Conservation (phyloP, 164 flowering plant genomes). For the Vitis rotundifolia region DNA sequence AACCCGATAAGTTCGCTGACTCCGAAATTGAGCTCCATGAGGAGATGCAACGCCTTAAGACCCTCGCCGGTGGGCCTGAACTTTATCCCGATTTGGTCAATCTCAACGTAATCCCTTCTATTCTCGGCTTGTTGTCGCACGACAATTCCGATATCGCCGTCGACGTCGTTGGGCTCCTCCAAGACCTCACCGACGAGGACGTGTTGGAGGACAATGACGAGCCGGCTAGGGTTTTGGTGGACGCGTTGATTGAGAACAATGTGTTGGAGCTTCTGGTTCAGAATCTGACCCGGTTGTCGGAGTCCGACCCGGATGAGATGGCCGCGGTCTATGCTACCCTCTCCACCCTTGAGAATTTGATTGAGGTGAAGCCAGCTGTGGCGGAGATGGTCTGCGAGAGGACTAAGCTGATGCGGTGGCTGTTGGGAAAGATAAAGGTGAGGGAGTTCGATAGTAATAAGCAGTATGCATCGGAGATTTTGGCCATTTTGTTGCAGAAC, state of each 20-base stretch:
- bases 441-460: constrained; percentile 91
- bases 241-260: constrained; percentile 72
- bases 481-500: constrained; percentile 90
- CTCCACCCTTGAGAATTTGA: constrained; percentile 77
- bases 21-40: constrained; percentile 95
- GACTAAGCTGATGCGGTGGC: constrained; percentile 83
- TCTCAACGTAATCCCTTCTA: constrained; percentile 65
- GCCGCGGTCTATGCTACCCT: constrained; percentile 72
- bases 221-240: constrained; percentile 64
- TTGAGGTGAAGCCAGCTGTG: constrained; percentile 88
- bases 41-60: constrained; percentile 78
- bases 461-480: constrained; percentile 93
- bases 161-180: constrained; percentile 71
- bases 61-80: constrained; percentile 88
- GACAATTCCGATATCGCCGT: constrained; percentile 85
- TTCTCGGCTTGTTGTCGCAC: constrained; percentile 66
- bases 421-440: constrained; percentile 70
- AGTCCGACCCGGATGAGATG: constrained; percentile 74
- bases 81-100: constrained; percentile 84
- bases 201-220: constrained; percentile 84
- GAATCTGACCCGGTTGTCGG: constrained; percentile 63
- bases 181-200: constrained; percentile 93
- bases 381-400: constrained; percentile 92
- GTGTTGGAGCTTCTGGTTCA: constrained; percentile 75
- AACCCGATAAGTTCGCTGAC: constrained; percentile 87